Evolutionary conservation across 225 moss, liverwort and hornwort species (phyloP).

Genomic region (Thuidium tamariscinum): DNA sequence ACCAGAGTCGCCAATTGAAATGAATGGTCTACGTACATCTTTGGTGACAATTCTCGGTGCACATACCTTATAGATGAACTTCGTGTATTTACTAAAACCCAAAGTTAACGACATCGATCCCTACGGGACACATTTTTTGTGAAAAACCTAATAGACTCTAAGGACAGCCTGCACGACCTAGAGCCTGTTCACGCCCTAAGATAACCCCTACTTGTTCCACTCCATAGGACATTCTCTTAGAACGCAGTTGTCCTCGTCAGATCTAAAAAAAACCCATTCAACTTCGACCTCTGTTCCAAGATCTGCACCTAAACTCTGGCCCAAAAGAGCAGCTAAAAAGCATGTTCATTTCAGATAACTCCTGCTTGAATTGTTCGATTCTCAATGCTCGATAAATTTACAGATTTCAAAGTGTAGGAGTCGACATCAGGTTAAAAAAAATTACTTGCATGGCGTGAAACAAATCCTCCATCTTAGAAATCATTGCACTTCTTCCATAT

Average conservation of each 20-base stretch:
- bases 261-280: background rate
- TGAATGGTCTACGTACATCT: background rate
- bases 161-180: background rate
- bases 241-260: background rate
- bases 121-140: background rate
- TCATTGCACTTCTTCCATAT: constrained; percentile 57
- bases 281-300: background rate
- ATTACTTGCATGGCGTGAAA: constrained; percentile 57
- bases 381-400: background rate
- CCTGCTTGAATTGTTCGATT: background rate
- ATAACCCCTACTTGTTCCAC: background rate
- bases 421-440: background rate
- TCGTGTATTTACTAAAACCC: background rate
- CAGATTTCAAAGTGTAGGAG: background rate
- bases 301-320: background rate
- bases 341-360: background rate
- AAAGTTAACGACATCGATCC: background rate
- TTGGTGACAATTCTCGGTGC: background rate
- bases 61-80: background rate
- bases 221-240: background rate
- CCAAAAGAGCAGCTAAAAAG: background rate
- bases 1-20: background rate
- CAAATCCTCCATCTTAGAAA: constrained; percentile 41
- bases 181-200: background rate
- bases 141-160: background rate